Conservation (phyloP, 1,139 yeast species). For the Suhomyces chickasaworum region DNA sequence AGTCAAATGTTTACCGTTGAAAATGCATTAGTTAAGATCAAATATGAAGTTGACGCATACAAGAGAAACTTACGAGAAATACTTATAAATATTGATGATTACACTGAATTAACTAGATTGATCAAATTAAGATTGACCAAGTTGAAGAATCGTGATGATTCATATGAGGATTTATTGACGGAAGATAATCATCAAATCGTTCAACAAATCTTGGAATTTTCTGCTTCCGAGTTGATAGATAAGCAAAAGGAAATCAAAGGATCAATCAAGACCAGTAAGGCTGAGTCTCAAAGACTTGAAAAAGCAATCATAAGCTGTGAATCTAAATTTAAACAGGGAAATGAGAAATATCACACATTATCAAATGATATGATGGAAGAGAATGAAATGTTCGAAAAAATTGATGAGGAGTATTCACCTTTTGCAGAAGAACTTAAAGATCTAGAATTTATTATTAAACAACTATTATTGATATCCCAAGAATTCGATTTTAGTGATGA, state of each 20-base stretch:
- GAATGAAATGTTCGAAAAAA: conserved; percentile 17
- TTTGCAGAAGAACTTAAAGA: conserved; percentile 50
- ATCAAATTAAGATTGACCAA: conserved; percentile 15
- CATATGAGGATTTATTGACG: conserved; percentile 15
- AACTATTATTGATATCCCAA: conserved; percentile 65
- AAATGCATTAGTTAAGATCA: conserved; percentile 16
- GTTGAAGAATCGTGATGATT: conserved; percentile 15
- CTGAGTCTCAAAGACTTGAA: conserved; percentile 21
- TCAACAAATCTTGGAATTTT: conserved; percentile 18
- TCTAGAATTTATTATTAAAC: conserved; percentile 74
- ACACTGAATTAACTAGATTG: conserved; percentile 16
- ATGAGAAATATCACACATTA: conserved; percentile 19
- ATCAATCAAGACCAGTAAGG: conserved; percentile 14
- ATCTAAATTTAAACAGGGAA: conserved; percentile 23
- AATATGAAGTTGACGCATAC: conserved; percentile 18
- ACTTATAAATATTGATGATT: conserved; percentile 16
- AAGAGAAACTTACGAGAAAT: conserved; percentile 16
- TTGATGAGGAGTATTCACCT: conserved; percentile 28
- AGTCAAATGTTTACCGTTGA: conserved; percentile 19
- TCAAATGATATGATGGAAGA: conserved; percentile 19
- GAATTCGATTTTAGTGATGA: conserved; percentile 89
- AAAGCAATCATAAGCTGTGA: conserved; percentile 25
- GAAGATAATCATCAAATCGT: conserved; percentile 20
- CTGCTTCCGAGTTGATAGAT: conserved; percentile 16
- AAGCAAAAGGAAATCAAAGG: conserved; percentile 16